Conservation (phyloP, 1,139 yeast genomes). For the Candida sojae region DNA sequence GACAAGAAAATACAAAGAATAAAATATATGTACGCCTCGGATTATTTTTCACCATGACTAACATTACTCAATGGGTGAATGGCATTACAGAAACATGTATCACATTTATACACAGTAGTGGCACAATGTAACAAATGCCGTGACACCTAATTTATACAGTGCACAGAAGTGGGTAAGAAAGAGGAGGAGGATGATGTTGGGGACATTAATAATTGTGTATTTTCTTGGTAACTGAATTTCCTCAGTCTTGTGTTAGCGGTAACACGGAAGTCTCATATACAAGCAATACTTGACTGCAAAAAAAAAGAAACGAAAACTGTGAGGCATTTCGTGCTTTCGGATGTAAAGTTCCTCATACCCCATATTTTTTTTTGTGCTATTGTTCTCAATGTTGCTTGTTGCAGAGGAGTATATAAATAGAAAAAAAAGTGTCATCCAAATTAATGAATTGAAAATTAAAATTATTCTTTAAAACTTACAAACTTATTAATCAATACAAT, state of each 20-base stretch:
- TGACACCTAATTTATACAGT: too few species aligned
- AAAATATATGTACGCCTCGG: background rate
- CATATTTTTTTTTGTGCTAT: background rate
- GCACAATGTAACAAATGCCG: too few species aligned
- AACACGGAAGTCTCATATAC: too few species aligned
- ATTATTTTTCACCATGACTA: too few species aligned
- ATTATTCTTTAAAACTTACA: too few species aligned
- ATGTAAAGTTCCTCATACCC: background rate
- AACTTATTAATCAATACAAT: background rate
- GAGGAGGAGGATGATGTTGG: background rate
- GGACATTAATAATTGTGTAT: background rate
- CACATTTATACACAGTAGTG: too few species aligned
- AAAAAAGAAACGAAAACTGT: background rate
- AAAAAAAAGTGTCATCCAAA: background rate
- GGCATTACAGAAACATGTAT: too few species aligned
- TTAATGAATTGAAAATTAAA: background rate
- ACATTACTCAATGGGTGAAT: too few species aligned
- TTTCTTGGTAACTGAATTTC: too few species aligned
- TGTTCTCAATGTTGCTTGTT: too few species aligned
- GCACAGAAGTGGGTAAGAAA: background rate
- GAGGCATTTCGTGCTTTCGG: conserved; percentile 1
- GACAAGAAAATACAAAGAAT: background rate
- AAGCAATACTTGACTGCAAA: background rate
- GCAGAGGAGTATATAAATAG: background rate
- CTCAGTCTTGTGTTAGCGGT: too few species aligned